A percentile compares a stretch with the other conserved stretches of the same genome.
phyloP scores from a whole-genome alignment of 2,329 filamentous ascomycete species.

The Penicillium sp. region DNA sequence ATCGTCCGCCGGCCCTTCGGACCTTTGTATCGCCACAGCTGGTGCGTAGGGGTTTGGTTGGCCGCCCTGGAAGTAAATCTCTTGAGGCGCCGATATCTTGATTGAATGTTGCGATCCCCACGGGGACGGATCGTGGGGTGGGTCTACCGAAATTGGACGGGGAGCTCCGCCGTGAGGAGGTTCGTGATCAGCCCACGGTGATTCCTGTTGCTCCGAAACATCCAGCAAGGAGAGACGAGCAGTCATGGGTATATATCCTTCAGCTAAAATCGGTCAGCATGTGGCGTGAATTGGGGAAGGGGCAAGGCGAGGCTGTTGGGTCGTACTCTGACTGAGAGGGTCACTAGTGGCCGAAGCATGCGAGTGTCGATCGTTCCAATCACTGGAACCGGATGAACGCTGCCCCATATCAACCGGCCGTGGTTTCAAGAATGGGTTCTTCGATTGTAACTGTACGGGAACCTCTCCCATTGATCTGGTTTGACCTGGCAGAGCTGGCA shows the following conservation, averaged over 20 bases:
- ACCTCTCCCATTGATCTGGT: constrained; percentile 27
- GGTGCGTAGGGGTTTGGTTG: constrained; percentile 21
- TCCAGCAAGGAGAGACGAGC: constrained; percentile 42
- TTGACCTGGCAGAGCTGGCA: constrained; percentile 5
- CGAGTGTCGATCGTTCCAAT: constrained; percentile 22
- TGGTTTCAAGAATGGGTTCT: constrained; percentile 44
- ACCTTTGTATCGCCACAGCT: constrained; percentile 16
- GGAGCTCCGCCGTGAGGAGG: constrained; percentile 9
- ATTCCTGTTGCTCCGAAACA: constrained; percentile 23
- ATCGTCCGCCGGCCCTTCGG: constrained; percentile 6
- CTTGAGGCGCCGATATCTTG: constrained; percentile 18
- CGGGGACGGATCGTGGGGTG: constrained; percentile 17
- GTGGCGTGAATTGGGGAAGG: background rate
- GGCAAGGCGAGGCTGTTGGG: background rate
- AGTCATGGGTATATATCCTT: constrained; percentile 45
- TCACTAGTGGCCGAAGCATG: constrained; percentile 31
- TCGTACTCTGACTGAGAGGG: constrained; percentile 37
- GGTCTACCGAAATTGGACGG: constrained; percentile 1
- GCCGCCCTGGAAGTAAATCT: constrained; percentile 17
- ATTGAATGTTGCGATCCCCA: constrained; percentile 25
- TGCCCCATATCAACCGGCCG: constrained; percentile 22
- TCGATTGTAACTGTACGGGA: constrained; percentile 39
- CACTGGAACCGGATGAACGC: constrained; percentile 24
- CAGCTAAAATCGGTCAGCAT: constrained; percentile 29
- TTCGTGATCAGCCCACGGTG: constrained; percentile 31